Evolutionary conservation across 768 basidiomycete species (phyloP), one percentile per base, ranked within the genome.

Genomic region (Hypsizygus marmoreus): DNA sequence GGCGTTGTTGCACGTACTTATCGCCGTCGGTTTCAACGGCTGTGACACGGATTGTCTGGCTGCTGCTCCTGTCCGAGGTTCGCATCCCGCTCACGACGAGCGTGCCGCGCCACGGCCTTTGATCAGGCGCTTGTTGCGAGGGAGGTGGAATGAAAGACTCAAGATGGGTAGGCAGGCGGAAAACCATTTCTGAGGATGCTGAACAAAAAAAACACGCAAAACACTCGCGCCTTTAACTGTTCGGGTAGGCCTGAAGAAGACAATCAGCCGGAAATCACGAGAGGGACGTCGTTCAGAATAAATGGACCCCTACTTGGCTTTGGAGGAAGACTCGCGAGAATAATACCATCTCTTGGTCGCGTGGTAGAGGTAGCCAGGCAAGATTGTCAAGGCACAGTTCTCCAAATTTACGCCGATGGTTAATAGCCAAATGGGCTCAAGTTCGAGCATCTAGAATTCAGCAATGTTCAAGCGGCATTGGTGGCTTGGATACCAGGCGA

Each of bases 1-100:
- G n/a, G n/a, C 43, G 43, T 45, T 25, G 29, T 37, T 34, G 30
- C 36, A 73, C 81, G 61, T 71, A 86, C 84, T 74, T 81, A 55
- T 85, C 80, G n/a, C 83, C 82, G 59, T 84, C 83, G 25, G 80
- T 84, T 67, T 86, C 84, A 32, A 82, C 81, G 19, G 81, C 82
- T 22, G 81, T 81, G 55, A 83, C 79, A 41, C 67, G 71, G 39
- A 84, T 71, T 48, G 76, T 74, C 57, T 80, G 79, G 53, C 63
- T 74, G 56, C 69, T 71, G 50, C 65, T 67, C 54, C 69, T 70
- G 57, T 78, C 75, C 52, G 74, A 70, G 53, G 69, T 50, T 47
- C 75, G 60, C 67, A 75, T 70, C 51, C 77, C 74, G 54, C 73
- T 71, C 34, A 81, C 71, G 49, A 76, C 58, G 57, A 86, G 66